Evolutionary conservation across 1,284 basidiomycete species (phyloP).

Genomic region (Tetrapyrgos nigripes): DNA sequence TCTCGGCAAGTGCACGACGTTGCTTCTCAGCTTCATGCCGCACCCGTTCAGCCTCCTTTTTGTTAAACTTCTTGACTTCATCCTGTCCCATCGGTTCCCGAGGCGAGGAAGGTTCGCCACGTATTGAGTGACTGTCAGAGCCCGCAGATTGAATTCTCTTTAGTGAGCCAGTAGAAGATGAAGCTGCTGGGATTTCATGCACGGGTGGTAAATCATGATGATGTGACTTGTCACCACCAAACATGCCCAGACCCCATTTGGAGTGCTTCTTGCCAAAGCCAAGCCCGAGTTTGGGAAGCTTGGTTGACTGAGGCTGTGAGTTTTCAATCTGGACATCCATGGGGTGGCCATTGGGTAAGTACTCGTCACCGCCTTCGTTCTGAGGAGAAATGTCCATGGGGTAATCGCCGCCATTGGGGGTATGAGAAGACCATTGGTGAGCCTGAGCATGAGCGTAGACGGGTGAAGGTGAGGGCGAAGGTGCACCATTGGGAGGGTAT

Average conservation of each 20-base stretch:
- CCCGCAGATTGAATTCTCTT: constrained; percentile 89
- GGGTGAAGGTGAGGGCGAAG: constrained; percentile 22
- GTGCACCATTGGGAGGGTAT: constrained; percentile 44
- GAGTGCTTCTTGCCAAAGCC: constrained; percentile 71
- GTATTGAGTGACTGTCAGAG: constrained; percentile 70
- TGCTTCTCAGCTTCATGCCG: constrained; percentile 90
- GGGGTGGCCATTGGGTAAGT: constrained; percentile 42
- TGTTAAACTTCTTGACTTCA: constrained; percentile 74
- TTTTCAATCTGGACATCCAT: constrained; percentile 57
- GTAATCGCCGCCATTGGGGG: constrained; percentile 51
- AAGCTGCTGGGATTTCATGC: constrained; percentile 66
- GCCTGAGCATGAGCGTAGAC: constrained; percentile 43
- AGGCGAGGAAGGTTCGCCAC: constrained; percentile 53
- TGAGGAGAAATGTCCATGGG: constrained; percentile 69
- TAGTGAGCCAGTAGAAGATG: constrained; percentile 66
- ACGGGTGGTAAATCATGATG: constrained; percentile 69
- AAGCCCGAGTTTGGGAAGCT: constrained; percentile 58
- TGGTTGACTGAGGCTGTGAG: constrained; percentile 46
- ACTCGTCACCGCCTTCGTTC: constrained; percentile 47
- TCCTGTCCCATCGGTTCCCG: constrained; percentile 53
- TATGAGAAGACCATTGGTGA: constrained; percentile 34
- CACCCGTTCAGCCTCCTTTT: constrained; percentile 89
- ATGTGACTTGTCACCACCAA: constrained; percentile 78
- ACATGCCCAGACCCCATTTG: constrained; percentile 78
- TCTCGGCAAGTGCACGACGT: constrained; percentile 80